Conservation (phyloP, 2,329 filamentous ascomycete species). For the Penicillium sclerotiorum region DNA sequence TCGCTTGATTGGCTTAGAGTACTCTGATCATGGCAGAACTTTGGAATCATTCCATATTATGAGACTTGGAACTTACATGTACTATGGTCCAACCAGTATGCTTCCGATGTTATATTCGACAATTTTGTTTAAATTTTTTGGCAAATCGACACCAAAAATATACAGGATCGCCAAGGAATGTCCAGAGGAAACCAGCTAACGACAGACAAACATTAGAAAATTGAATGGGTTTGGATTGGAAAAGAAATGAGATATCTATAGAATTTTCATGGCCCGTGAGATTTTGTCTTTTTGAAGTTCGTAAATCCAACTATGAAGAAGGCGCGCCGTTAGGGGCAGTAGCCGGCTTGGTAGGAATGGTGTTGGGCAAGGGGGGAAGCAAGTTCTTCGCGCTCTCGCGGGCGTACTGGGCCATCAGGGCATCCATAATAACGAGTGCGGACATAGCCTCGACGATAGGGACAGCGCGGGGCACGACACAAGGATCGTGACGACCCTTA, state of each 20-base stretch:
- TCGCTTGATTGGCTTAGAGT: too few species aligned
- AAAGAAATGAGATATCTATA: conserved; percentile 4
- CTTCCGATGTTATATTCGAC: too few species aligned
- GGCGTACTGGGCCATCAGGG: conserved; percentile 78
- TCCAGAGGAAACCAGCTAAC: too few species aligned
- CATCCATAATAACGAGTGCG: conserved; percentile 82
- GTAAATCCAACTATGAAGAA: conserved; percentile 3
- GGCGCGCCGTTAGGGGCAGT: conserved; percentile 22
- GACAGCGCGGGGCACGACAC: conserved; percentile 84
- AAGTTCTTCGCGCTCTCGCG: conserved; percentile 53
- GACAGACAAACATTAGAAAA: too few species aligned
- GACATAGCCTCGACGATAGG: conserved; percentile 80
- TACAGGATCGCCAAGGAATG: too few species aligned
- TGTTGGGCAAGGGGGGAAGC: conserved; percentile 46
- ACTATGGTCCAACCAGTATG: too few species aligned
- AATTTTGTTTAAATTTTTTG: too few species aligned
- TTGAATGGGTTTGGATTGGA: not conserved
- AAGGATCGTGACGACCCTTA: conserved; percentile 93
- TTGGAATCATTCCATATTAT: too few species aligned
- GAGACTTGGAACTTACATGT: too few species aligned
- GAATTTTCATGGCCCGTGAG: conserved; percentile 10
- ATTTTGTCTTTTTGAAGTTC: not conserved
- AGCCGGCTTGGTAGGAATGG: conserved; percentile 39
- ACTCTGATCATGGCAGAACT: too few species aligned
- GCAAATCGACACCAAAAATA: too few species aligned